Evolutionary conservation across 1,284 basidiomycete genomes (phyloP), one percentile per base, ranked within the genome.

Genomic region (Apiotrichum brassicae): DNA sequence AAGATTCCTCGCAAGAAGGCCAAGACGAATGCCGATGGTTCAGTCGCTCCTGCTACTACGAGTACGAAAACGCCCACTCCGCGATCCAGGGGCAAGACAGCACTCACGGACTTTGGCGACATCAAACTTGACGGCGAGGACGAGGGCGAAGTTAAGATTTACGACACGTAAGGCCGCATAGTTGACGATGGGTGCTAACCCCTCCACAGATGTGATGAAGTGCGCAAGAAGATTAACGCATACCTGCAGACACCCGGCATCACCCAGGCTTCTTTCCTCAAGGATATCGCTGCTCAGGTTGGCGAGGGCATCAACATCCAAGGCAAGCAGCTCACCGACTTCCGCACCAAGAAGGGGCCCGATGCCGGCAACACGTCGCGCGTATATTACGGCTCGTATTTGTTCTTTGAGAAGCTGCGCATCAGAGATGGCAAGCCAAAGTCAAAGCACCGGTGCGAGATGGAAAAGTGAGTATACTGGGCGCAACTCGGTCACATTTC

Each of bases 281-380:
- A 40, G 14, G 46, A 48, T 33, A 40, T 54, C 43, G 22, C 46
- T 34, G 45, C 53, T 41, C 37, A 50, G 37, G 24, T 47, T 41
- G 20, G 45, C 53, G 8, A 50, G 38, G 12, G 48, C 45, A 24
- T 46, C 25, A 48, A 40, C 14, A 48, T 48, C 33, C 46, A 48
- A 24, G 39, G 46, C 46, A 48, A 48, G 38, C 46, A 48, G 46
- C 39, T 48, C 32, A 41, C 38, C 39, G 46, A 48, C 46, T 48
- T 48, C 18, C 46, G 38, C 32, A 26, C 32, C 24, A 41, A 48
- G 32, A 19, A 20, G 11, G 46, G 46, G 1, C 38, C 46, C 7
- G 23, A 35, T 28, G n/a, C 46, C 2, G 46, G 46, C 23, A 41
- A 41, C 33, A 41, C 46, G n/a, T 48, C 46, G 23, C 46, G 46